Evolutionary conservation across 495 filamentous ascomycete species (phyloP), one percentile per base, ranked within the genome.

Genomic region (Aspergillus sclerotiicarbonarius): DNA sequence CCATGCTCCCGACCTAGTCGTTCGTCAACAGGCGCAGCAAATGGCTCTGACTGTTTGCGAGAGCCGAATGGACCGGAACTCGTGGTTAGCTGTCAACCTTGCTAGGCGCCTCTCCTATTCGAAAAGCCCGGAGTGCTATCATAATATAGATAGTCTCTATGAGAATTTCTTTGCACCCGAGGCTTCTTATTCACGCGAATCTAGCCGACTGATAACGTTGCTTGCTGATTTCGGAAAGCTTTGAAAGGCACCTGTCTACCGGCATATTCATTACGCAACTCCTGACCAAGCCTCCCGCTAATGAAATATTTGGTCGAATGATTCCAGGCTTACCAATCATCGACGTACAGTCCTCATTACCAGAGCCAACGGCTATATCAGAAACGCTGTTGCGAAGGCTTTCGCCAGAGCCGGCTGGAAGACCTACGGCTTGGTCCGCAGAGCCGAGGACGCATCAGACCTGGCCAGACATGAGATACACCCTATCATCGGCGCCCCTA

Each of bases 321-420:
- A 2, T 25, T 5, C 25, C 25, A 25, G 5, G 5, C 25, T 25
- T 25, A 5, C 25, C 25, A 3, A 25, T 25, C 25, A 13, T 35
- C 33, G 13, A 35, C 33, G 33, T 9, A 53, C 49, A 1, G 59
- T 53, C 30, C 55, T 62, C 30, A 44, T 62, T 9, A 62, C 59
- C 35, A 50, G 59, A 33, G 59, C 62, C 10, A 62, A 60, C 20
- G 60, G 58, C 44, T 62, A 61, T 31, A 65, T 65, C 44, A 54
- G 59, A 51, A 62, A 58, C 21, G 59, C 54, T 18, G 59, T 58
- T 10, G 54, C 54, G 15, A 43, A 50, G 18, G 59, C 59, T 13
- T 62, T 62, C 54, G 31, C 46, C 10, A 50, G 59, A 25, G 59
- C 59, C 8, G 59, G 59, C 4, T 62, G 54, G 59, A 51, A 25